Evolutionary conservation across 441 rosid species (phyloP).

Genomic region (Biscutella laevigata): DNA sequence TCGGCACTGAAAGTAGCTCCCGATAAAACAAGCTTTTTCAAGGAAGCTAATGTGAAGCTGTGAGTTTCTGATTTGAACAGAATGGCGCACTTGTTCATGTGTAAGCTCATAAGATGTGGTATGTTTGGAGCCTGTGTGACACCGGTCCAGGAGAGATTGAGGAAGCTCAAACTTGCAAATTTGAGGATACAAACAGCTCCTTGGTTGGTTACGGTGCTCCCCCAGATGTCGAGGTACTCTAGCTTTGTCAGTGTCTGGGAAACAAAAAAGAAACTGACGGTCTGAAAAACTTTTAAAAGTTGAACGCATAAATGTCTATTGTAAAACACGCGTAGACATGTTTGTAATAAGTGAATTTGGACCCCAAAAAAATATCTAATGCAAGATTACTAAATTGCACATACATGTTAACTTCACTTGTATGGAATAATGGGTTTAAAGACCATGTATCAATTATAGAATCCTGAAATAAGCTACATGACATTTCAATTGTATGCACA

Average conservation of each 20-base stretch:
- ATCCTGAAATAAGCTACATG: slow-evolving; percentile 4
- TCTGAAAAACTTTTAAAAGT: not conserved
- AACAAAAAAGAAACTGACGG: not conserved
- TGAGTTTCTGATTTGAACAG: slow-evolving; percentile 34
- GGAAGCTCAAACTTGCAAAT: slow-evolving; percentile 60
- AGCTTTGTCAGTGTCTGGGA: slow-evolving; percentile 62
- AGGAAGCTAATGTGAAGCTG: slow-evolving; percentile 35
- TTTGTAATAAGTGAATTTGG: not conserved
- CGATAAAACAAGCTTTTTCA: slow-evolving; percentile 47
- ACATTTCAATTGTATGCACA: too few relatives aligned
- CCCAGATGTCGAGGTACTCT: slow-evolving; percentile 84
- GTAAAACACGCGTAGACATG: not conserved
- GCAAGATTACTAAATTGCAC: not conserved
- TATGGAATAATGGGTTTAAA: not conserved
- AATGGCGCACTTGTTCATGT: slow-evolving; percentile 69
- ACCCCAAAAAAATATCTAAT: not conserved
- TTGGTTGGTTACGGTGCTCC: slow-evolving; percentile 59
- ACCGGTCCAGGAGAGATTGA: slow-evolving; percentile 73
- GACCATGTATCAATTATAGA: not conserved
- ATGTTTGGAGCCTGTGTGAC: slow-evolving; percentile 56
- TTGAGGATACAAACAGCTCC: slow-evolving; percentile 43
- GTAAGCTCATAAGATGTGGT: slow-evolving; percentile 60
- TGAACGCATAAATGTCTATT: not conserved
- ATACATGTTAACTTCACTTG: not conserved
- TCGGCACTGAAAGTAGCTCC: slow-evolving; percentile 63